A percentile compares a stretch with the other conserved stretches of the same genome.
Conservation (phyloP, 2,329 filamentous ascomycete species). For the Penicillium sp. region DNA sequence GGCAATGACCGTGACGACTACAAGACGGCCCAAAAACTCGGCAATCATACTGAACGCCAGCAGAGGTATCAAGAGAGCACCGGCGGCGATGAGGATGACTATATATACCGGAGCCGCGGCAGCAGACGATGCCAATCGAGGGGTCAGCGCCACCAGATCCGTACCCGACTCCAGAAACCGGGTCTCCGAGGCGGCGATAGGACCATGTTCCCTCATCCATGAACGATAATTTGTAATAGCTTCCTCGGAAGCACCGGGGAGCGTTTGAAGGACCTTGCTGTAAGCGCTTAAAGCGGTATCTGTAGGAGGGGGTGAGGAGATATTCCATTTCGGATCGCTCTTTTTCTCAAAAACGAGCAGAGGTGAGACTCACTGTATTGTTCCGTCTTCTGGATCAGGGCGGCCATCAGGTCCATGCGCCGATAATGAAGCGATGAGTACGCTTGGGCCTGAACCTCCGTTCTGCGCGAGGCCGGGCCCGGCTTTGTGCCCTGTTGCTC, state of each 20-base stretch:
- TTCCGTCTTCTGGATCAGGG: conserved; percentile 52
- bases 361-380: conserved; percentile 51
- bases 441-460: conserved; percentile 44
- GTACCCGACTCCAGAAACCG: conserved; percentile 47
- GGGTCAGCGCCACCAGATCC: conserved; percentile 40
- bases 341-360: no score
- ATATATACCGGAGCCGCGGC: conserved; percentile 27
- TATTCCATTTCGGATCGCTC: neutral
- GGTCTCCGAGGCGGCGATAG: conserved; percentile 47
- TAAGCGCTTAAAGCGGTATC: conserved; percentile 43
- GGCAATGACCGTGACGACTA: conserved; percentile 51
- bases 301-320: conserved; percentile 10
- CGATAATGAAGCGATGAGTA: conserved; percentile 50
- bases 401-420: conserved; percentile 49
- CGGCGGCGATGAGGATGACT: conserved; percentile 44
- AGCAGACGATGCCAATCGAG: conserved; percentile 14
- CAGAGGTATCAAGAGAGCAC: conserved; percentile 52
- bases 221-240: conserved; percentile 48
- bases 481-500: conserved; percentile 29
- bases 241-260: conserved; percentile 41
- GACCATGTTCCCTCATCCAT: conserved; percentile 49
- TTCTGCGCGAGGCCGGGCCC: conserved; percentile 35
- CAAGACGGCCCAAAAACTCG: conserved; percentile 53
- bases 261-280: conserved; percentile 41
- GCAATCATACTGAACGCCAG: conserved; percentile 54